phyloP scores from a whole-genome alignment of 2,329 filamentous ascomycete genomes.

The Gremmenia infestans region DNA sequence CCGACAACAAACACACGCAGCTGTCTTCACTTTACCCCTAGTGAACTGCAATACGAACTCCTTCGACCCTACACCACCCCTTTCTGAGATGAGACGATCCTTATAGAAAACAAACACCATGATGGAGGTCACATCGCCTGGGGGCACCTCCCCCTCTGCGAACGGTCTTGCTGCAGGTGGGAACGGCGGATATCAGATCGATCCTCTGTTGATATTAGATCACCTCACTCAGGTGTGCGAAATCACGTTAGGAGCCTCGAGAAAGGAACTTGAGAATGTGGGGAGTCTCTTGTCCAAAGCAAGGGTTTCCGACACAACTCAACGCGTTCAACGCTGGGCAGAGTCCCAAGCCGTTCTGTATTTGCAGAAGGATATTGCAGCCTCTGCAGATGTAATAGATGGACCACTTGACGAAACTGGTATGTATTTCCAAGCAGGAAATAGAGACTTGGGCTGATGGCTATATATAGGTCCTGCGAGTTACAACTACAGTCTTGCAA shows the following conservation, averaged over 20 bases:
- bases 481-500: conserved; percentile 75
- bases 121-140: conserved; percentile 31
- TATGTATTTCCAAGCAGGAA: conserved; percentile 27
- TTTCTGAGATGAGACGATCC: conserved; percentile 22
- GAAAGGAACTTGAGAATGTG: conserved; percentile 71
- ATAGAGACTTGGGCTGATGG: conserved; percentile 27
- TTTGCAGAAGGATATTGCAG: conserved; percentile 73
- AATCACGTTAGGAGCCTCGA: conserved; percentile 68
- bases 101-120: conserved; percentile 20
- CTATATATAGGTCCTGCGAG: conserved; percentile 38
- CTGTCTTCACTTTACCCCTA: conserved; percentile 14
- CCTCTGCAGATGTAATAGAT: conserved; percentile 29
- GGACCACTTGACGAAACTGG: conserved; percentile 32
- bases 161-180: conserved; percentile 27
- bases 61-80: conserved; percentile 9
- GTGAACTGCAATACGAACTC: conserved; percentile 14
- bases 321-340: conserved; percentile 84
- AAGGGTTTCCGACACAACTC: conserved; percentile 71
- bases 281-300: conserved; percentile 77
- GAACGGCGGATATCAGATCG: conserved; percentile 47
- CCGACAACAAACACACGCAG: neutral
- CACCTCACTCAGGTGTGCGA: conserved; percentile 67
- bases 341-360: conserved; percentile 87
- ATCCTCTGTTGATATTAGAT: conserved; percentile 65
- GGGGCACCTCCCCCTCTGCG: conserved; percentile 16